Conservation (phyloP, 2,329 filamentous ascomycete genomes). For the Chaetomiaceae sp. region DNA sequence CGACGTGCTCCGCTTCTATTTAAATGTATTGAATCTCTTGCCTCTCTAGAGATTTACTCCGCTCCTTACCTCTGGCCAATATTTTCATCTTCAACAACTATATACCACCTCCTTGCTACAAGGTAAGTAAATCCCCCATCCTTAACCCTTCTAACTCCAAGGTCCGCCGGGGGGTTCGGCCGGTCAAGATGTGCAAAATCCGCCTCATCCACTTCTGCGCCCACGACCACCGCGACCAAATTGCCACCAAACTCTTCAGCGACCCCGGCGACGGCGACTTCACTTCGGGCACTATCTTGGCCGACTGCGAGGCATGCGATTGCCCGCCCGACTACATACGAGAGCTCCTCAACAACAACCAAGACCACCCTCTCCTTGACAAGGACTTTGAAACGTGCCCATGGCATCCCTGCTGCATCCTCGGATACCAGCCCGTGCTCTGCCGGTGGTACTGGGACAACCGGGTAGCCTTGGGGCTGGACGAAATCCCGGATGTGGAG, state of each 20-base stretch:
- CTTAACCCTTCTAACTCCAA: too few species aligned
- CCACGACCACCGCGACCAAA: background rate
- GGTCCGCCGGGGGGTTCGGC: too few species aligned
- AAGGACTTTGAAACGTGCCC: background rate
- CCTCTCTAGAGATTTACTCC: too few species aligned
- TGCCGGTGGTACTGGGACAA: conserved; percentile 3
- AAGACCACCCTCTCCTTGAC: background rate
- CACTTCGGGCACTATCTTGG: background rate
- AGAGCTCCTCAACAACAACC: too few species aligned
- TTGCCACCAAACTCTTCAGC: background rate
- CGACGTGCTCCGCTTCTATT: too few species aligned
- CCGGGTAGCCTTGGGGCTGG: background rate
- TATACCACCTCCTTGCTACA: background rate
- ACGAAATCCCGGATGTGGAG: background rate
- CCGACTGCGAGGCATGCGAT: background rate
- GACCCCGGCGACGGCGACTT: background rate
- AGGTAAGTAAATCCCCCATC: background rate
- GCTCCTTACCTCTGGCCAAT: too few species aligned
- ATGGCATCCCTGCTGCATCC: conserved; percentile 8
- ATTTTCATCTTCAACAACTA: too few species aligned
- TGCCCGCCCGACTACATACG: too few species aligned
- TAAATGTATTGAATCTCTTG: too few species aligned
- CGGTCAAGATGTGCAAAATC: conserved; percentile 12
- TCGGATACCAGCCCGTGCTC: background rate
- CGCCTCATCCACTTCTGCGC: conserved; percentile 8